These are phyloP conservation scores for Fusarium buxicola DNA, from an alignment of 2,329 filamentous ascomycete genomes.

Conservation along the genomic window DNA sequence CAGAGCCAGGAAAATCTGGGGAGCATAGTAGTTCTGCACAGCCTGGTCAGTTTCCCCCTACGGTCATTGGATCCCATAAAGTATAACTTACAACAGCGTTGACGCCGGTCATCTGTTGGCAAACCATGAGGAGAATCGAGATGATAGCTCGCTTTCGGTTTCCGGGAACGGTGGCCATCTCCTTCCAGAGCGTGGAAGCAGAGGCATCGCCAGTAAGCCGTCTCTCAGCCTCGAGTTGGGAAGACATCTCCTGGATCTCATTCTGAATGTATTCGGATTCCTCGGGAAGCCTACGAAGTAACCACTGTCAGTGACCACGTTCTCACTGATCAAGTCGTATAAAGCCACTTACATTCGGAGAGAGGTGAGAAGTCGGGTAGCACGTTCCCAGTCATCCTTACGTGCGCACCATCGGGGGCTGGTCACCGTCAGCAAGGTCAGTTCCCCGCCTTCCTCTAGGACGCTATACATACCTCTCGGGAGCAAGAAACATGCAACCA, in stretches of 20 bases:
- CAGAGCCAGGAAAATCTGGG: constrained; percentile 74
- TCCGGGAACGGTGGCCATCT: constrained; percentile 70
- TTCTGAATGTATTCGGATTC: constrained; percentile 66
- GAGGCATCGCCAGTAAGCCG: constrained; percentile 65
- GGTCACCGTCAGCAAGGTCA: constrained; percentile 44
- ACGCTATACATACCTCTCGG: constrained; percentile 53
- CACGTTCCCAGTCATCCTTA: constrained; percentile 74
- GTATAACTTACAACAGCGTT: constrained; percentile 48
- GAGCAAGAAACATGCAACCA: constrained; percentile 69
- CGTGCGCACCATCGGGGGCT: constrained; percentile 76
- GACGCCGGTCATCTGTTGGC: constrained; percentile 78
- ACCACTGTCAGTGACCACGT: constrained; percentile 2
- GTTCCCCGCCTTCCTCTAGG: not conserved
- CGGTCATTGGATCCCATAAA: not conserved
- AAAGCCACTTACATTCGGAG: constrained; percentile 54
- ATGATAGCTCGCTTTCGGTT: constrained; percentile 74
- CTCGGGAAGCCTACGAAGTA: constrained; percentile 57
- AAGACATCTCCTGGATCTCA: constrained; percentile 70
- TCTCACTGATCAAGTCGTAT: too few relatives aligned
- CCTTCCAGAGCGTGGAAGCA: constrained; percentile 69
- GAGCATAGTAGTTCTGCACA: constrained; percentile 72
- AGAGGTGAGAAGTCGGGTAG: constrained; percentile 64
- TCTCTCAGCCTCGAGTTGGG: constrained; percentile 72
- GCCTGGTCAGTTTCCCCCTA: not conserved
- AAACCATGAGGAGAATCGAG: constrained; percentile 71